phyloP scores from a whole-genome alignment of 1,284 basidiomycete species.

The Ustilago nuda region DNA sequence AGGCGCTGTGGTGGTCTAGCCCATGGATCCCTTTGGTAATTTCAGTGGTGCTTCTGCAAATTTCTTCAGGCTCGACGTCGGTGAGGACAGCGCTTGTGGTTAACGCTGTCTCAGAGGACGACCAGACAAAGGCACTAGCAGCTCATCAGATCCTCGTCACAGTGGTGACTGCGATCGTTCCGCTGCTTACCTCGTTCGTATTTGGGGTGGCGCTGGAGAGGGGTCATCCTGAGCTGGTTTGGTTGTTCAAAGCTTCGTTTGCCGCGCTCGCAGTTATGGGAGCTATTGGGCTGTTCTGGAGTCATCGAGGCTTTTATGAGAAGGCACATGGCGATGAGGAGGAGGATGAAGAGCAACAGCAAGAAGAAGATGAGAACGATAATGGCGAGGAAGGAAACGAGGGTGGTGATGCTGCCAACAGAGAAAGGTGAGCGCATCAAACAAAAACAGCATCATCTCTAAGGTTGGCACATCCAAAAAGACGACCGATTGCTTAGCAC shows the following conservation, averaged over 20 bases:
- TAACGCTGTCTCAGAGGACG: constrained; percentile 52
- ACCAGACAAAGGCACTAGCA: constrained; percentile 57
- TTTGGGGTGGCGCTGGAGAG: constrained; percentile 53
- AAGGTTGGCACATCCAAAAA: neutral
- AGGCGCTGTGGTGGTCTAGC: constrained; percentile 33
- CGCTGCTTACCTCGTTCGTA: constrained; percentile 53
- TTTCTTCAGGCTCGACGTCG: constrained; percentile 55
- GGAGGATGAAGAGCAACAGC: neutral
- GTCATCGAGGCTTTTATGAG: constrained; percentile 46
- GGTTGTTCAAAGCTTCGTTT: constrained; percentile 56
- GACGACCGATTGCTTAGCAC: neutral
- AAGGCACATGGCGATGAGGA: constrained; percentile 46
- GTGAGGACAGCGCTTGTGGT: constrained; percentile 59
- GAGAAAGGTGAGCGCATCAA: neutral
- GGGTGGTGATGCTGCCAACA: constrained; percentile 5
- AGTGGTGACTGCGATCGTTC: constrained; percentile 52
- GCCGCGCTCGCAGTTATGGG: constrained; percentile 40
- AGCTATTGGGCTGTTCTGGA: constrained; percentile 47
- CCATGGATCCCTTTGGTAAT: constrained; percentile 54
- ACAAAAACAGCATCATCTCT: neutral
- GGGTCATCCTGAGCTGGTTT: constrained; percentile 54
- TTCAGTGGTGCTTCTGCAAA: constrained; percentile 50
- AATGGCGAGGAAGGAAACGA: constrained; percentile 12
- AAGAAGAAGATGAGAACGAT: constrained; percentile 5
- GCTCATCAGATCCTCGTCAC: constrained; percentile 63